Base-by-base conservation (phyloP, 1,284 basidiomycete species). In the Pholiota adiposa region DNA sequence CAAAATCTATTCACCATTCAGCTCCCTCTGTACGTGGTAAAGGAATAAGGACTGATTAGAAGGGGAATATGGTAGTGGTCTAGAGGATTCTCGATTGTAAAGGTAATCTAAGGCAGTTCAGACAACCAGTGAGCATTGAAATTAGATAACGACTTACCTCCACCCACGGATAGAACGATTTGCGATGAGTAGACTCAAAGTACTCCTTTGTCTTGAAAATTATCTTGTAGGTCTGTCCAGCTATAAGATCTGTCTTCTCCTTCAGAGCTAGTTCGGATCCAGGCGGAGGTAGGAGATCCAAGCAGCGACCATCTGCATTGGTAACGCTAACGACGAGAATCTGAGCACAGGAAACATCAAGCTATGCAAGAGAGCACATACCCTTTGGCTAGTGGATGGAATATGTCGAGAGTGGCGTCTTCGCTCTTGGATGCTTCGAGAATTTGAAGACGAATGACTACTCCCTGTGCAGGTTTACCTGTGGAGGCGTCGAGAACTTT, bases 1-100 rank as follows among this genome's bases (percentile, higher is more conserved):
- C 51, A 44, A 53, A 31, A 18, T 52, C 49, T n/a, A 31, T 31
- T 5, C 11, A 11, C 5, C 29, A 58, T 63, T 70, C 69, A 94
- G 73, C 91, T 94, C 18, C 95, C 95, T 63, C 94, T 83, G 73
- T 97, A 97, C 5, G 96, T 97, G 16, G 95, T 96, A 74, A 90
- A 98, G 1, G 92, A 92, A 76, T 90, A 96, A 5, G 95, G 95
- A 72, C 92, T 96, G 68, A 98, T 88, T 27, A 98, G 76, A 14
- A 98, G 81, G 0, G 96, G 96, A 62, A 98, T 91, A 68, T 97
- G 95, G 71, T 96, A 92, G 69, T 97, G 94, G 67, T 94, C 89
- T 41, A 80, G 72, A 4, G 90, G 85, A 63, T 88, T 83, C 54
- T 81, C 77, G 55, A 94, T 82, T 44, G 82, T 79, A 73, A 96